Conservation (phyloP, 257 asterid species). For the Capsicum baccatum region DNA sequence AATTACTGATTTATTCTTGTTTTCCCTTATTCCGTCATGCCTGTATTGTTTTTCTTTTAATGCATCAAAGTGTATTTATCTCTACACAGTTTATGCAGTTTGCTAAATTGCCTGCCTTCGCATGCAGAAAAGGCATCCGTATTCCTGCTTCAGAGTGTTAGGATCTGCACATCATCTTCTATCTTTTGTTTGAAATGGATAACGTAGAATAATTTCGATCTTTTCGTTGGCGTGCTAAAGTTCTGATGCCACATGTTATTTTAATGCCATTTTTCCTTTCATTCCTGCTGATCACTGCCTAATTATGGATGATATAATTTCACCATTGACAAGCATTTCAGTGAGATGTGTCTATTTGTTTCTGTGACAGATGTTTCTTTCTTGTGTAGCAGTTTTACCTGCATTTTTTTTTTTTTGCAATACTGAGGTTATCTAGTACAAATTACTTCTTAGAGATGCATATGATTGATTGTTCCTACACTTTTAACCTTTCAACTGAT, state of each 20-base stretch:
- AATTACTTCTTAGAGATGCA: neutral
- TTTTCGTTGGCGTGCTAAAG: no score
- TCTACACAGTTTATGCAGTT: neutral
- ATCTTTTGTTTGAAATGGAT: neutral
- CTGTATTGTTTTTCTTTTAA: neutral
- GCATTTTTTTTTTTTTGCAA: neutral
- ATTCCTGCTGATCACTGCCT: no score
- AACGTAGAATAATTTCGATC: neutral
- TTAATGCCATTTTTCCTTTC: no score
- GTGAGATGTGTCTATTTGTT: no score
- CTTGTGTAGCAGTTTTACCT: no score
- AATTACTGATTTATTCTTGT: no score
- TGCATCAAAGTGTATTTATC: slow-evolving; percentile 4
- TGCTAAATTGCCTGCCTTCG: neutral
- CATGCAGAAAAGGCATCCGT: slow-evolving; percentile 5
- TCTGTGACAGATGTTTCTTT: no score
- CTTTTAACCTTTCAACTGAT: neutral
- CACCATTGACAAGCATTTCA: no score
- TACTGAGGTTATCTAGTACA: neutral
- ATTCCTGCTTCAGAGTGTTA: slow-evolving; percentile 12
- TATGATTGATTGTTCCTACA: neutral
- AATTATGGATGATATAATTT: no score
- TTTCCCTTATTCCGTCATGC: neutral
- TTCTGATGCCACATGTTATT: no score
- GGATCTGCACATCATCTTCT: slow-evolving; percentile 1